These are phyloP conservation scores for Akanthomyces muscarius DNA, from an alignment of 2,329 filamentous ascomycete genomes.

Conservation along the genomic window DNA sequence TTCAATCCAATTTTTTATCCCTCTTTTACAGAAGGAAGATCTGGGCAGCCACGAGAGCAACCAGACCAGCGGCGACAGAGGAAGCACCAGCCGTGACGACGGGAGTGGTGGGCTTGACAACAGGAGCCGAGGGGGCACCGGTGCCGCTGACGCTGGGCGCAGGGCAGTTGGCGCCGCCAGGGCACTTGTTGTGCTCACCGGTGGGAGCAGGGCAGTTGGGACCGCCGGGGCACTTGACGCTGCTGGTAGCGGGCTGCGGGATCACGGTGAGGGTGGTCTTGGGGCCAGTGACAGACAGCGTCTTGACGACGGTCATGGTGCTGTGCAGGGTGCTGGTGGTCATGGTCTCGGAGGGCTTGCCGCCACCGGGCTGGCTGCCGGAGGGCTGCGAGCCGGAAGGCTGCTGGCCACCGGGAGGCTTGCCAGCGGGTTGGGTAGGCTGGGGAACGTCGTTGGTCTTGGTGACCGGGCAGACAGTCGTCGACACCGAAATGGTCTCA, in stretches of 20 bases:
- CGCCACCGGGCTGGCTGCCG: background rate
- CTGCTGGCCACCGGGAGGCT: background rate
- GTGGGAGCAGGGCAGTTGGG: conserved; percentile 7
- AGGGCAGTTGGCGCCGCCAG: conserved; percentile 11
- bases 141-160: background rate
- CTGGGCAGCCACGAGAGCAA: conserved; percentile 14
- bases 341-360: background rate
- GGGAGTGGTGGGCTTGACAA: conserved; percentile 1
- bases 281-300: background rate
- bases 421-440: conserved; percentile 3
- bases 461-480: conserved; percentile 16
- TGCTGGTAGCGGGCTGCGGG: background rate
- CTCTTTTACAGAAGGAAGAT: conserved; percentile 10
- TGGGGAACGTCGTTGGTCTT: conserved; percentile 1
- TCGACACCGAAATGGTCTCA: conserved; percentile 4
- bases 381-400: background rate
- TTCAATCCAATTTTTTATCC: background rate
- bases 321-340: conserved; percentile 4
- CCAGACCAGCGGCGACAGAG: conserved; percentile 7
- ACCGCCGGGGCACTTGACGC: conserved; percentile 12
- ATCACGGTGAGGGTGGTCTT: conserved; percentile 1
- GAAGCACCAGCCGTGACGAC: conserved; percentile 10
- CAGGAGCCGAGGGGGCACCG: background rate
- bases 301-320: conserved; percentile 10
- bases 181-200: conserved; percentile 1